Evolutionary conservation across 2,329 filamentous ascomycete genomes (phyloP), one percentile per base, ranked within the genome.

Genomic region (Elsinoe arachidis): DNA sequence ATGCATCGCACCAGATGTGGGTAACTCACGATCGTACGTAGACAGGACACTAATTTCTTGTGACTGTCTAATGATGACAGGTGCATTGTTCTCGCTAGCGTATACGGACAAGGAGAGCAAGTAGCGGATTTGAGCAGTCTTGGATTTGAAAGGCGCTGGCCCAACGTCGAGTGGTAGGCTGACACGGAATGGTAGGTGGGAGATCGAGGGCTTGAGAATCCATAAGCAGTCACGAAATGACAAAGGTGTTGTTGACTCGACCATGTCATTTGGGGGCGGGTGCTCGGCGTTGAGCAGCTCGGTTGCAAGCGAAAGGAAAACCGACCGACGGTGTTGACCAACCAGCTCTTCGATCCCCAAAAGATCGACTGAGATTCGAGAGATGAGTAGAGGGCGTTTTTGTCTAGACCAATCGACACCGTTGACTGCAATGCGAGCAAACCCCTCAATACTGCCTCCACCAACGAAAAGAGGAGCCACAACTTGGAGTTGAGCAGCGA

Each of bases 111-210:
- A 72, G 57, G 71, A 74, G 5, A 81, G 69, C 11, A 76, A 60
- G 55, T 80, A 81, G 38, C 76, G 72, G 44, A 81, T 80, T 33
- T 69, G 72, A 11, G 76, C 78, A 58, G 74, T 74, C 60, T 74
- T 80, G 0, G 78, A 80, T 19, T 73, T 69, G 54, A 80, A 81
- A 1, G 79, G 78, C 14, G 78, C 77, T 10, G 78, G 78, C 5
- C 79, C 78, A 26, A 80, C 75, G 58, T 80, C 76, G 17, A 81
- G 67, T 2, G 79, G 79, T 14, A 81, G 65, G 61, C 77, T 79
- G 56, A 81, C 63, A 59, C 74, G 73, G 64, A 81, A 81, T 3
- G 78, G 77, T 3, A 81, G 61, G 30, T 70, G 70, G 10, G 74
- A 74, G 11, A 68, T 65, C 0, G 76, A 78, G 21, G 78, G 73